Base-by-base conservation (phyloP, 2,329 filamentous ascomycete species). In the Penicillium brasilianum region DNA sequence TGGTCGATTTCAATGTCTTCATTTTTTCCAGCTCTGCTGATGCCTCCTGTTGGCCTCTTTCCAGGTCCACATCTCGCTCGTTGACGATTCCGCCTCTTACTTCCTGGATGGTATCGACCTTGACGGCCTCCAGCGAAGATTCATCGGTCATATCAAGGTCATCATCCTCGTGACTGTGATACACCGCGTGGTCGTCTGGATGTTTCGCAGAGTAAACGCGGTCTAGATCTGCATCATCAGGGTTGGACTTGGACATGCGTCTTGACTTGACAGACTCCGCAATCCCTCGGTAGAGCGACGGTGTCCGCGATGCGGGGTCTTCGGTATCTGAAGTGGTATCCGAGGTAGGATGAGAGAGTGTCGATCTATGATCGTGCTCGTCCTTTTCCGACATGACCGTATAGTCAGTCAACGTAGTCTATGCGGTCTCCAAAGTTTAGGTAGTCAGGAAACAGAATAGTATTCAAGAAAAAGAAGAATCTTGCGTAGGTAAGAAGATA, bases 131-230 rank as follows among this genome's bases (percentile, higher is more conserved):
- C 44, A 39, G 52, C n/a, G 43, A 52, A 4, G 18, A 34, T 8
- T 65, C 57, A 2, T 65, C 52, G 3, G 58, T 34, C 13, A 53
- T 44, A 6, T 61, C 61, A 16, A 37, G 11, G 25, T 66, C 60
- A 4, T 66, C 67, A 46, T 46, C 63, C 32, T 68, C 55, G 18
- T 70, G 67, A 25, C 65, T 70, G 50, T 75, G 68, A 32, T 76
- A 77, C 7, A 72, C 59, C 8, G 70, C 71, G 7, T 74, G 66
- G 55, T 78, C 74, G 54, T 78, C 75, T 1, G 75, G 64, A 58
- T 76, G 71, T 22, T 67, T 68, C 3, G 65, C 73, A 1, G 74
- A 76, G 61, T 72, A 68, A 2, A 74, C 63, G 20, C 71, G 65
- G 43, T 70, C 61, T 1, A 76, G 32, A n/a, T 53, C 44, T 6